Base-by-base conservation (phyloP, 2,329 filamentous ascomycete species). In the Talaromyces atroroseus region DNA sequence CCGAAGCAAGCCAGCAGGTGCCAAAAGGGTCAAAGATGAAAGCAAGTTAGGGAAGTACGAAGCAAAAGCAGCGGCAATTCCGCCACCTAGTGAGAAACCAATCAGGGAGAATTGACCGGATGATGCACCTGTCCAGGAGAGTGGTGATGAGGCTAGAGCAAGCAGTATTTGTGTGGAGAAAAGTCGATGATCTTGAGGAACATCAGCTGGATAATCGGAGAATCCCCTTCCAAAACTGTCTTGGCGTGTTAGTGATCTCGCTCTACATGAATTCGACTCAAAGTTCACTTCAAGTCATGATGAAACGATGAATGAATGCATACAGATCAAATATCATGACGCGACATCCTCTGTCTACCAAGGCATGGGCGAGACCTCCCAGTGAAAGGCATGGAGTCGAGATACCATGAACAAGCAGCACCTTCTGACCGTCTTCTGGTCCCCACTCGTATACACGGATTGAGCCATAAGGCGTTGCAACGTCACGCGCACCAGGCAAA, bases 401-500 rank as follows among this genome's bases (percentile, higher is more conserved):
- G 64, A 94, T 92, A 5, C 90, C 90, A 69, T 92, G 90, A 16
- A 95, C 73, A 24, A 95, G 74, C 14, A 95, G 74, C 1, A 92
- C 84, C 65, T 86, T 90, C 26, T 83, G 80, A 1, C 89, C 89
- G 36, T 80, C 74, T 58, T 83, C 79, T 0, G 88, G 87, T 0
- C 90, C 90, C 81, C 86, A 94, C 76, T 95, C 90, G 67, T 90
- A 92, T 2, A 89, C 85, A 47, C 86, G 77, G 59, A 89, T 82
- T 4, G 75, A 82, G 16, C 90, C 89, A 66, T 89, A 91, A 2
- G 74, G 74, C 7, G 66, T 72, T 3, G 65, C 61, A 16, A 94
- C 83, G 67, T 90, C 83, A 57, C 88, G 80, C 0, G 76, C 82
- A 6, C 88, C 71, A 5, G 71, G 71, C 5, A 92, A 79, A 16